Percentiles rank a stretch among this genome's conserved stretches.
phyloP scores from a whole-genome alignment of 805 yeast species.

The Vanderwaltozyma tropicalis region DNA sequence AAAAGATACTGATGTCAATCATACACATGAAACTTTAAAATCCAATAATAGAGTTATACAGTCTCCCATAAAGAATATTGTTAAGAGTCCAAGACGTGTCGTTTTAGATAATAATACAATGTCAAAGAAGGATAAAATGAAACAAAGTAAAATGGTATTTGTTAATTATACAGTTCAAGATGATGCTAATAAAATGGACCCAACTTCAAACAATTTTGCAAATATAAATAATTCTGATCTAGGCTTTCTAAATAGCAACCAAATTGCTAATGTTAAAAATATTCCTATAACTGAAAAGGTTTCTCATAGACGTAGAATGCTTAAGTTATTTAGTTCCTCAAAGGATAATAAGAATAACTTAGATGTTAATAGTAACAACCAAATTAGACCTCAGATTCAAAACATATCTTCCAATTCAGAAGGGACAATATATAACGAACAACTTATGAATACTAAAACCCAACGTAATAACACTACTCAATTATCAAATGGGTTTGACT shows the following conservation, averaged over 20 bases:
- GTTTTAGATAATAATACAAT: slow-evolving; percentile 14
- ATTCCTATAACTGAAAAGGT: slow-evolving; percentile 16
- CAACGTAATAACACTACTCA: no score
- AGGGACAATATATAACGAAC: no score
- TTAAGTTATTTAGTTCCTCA: slow-evolving; percentile 23
- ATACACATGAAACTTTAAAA: no score
- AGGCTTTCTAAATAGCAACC: neutral
- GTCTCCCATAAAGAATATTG: slow-evolving; percentile 6
- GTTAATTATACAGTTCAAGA: slow-evolving; percentile 29
- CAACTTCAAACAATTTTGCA: neutral
- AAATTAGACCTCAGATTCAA: no score
- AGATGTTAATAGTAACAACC: no score
- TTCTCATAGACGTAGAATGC: slow-evolving; percentile 19
- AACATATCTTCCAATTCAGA: no score
- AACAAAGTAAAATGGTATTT: slow-evolving; percentile 25
- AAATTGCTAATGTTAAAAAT: neutral
- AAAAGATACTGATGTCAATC: slow-evolving; percentile 3
- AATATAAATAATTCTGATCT: neutral
- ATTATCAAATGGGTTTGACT: neutral
- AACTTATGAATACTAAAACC: no score
- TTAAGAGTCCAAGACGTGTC: slow-evolving; percentile 23
- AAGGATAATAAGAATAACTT: neutral
- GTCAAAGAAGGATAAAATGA: slow-evolving; percentile 10
- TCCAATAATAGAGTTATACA: neutral
- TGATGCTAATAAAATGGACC: slow-evolving; percentile 3